Conservation (phyloP, 169 alveolate species). For the Eimeria tenella region DNA sequence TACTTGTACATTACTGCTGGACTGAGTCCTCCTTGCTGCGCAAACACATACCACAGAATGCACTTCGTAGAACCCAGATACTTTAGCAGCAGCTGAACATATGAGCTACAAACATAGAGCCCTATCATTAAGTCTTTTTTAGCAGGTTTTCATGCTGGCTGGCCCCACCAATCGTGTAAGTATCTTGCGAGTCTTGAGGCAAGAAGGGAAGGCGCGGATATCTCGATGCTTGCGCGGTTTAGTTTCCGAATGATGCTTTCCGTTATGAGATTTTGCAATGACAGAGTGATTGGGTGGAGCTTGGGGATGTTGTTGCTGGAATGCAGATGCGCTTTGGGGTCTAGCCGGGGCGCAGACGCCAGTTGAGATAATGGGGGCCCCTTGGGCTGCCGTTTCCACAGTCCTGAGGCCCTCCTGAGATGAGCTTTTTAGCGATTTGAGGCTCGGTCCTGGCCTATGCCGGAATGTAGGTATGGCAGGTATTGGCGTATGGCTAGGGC, state of each 20-base stretch:
- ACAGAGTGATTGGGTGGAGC: background rate
- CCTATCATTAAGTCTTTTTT: too few relatives aligned
- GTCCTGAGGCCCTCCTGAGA: background rate
- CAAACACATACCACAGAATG: background rate
- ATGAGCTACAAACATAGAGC: too few relatives aligned
- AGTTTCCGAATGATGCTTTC: background rate
- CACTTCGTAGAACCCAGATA: too few relatives aligned
- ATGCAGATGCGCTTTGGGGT: background rate
- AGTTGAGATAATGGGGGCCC: background rate
- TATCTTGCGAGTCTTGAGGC: background rate
- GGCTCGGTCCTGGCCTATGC: too few relatives aligned
- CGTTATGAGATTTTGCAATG: background rate
- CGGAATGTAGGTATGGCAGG: too few relatives aligned
- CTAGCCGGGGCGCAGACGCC: background rate
- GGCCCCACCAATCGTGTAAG: background rate
- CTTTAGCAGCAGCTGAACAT: too few relatives aligned
- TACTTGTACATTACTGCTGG: constrained; percentile 37
- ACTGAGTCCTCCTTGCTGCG: constrained; percentile 7
- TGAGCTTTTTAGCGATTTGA: too few relatives aligned
- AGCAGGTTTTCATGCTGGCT: too few relatives aligned
- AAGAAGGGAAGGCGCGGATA: constrained; percentile 28
- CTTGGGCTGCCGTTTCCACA: background rate
- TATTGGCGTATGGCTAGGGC: constrained; percentile 4
- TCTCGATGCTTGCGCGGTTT: too few relatives aligned
- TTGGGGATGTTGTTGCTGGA: constrained; percentile 26